A percentile compares a stretch with the other conserved stretches of the same genome.
phyloP scores from a whole-genome alignment of 768 basidiomycete genomes.

The Hericium rajendrae region DNA sequence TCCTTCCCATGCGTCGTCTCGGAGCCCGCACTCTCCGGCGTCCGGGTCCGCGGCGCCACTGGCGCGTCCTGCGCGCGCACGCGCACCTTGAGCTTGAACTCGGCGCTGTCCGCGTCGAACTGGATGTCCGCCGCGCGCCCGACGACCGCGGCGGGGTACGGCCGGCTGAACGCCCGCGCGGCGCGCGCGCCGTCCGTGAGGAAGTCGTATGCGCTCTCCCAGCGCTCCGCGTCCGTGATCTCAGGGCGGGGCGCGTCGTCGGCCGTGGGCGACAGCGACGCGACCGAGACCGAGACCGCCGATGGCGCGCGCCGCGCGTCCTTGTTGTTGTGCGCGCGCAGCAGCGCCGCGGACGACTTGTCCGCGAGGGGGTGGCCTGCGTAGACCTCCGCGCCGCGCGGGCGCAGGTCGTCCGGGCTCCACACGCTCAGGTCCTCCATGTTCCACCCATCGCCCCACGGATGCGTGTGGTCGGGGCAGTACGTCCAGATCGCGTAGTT shows the following conservation, averaged over 20 bases:
- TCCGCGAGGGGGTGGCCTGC: constrained; percentile 28
- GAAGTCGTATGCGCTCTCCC: constrained; percentile 55
- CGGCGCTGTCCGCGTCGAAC: constrained; percentile 67
- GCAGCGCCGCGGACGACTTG: constrained; percentile 4
- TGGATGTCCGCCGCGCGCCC: constrained; percentile 56
- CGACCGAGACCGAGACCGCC: constrained; percentile 19
- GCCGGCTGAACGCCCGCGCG: constrained; percentile 72
- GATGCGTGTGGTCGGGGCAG: constrained; percentile 69
- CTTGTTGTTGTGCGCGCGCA: not conserved
- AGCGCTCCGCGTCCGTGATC: constrained; percentile 22
- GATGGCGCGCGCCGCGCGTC: constrained; percentile 19
- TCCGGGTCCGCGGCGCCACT: constrained; percentile 2
- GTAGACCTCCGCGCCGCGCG: constrained; percentile 17
- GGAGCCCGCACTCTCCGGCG: constrained; percentile 12
- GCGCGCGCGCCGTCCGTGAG: constrained; percentile 83
- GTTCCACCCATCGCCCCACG: constrained; percentile 96
- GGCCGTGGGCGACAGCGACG: no score
- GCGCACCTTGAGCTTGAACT: constrained; percentile 58
- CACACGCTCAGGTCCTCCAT: constrained; percentile 90
- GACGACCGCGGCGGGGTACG: constrained; percentile 63
- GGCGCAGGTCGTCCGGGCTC: constrained; percentile 61
- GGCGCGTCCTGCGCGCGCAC: constrained; percentile 52
- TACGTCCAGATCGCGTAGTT: constrained; percentile 89
- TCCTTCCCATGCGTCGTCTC: constrained; percentile 25
- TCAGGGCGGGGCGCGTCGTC: constrained; percentile 7